phyloP scores from a whole-genome alignment of 1,284 basidiomycete genomes.

The Agaricales sp. region DNA sequence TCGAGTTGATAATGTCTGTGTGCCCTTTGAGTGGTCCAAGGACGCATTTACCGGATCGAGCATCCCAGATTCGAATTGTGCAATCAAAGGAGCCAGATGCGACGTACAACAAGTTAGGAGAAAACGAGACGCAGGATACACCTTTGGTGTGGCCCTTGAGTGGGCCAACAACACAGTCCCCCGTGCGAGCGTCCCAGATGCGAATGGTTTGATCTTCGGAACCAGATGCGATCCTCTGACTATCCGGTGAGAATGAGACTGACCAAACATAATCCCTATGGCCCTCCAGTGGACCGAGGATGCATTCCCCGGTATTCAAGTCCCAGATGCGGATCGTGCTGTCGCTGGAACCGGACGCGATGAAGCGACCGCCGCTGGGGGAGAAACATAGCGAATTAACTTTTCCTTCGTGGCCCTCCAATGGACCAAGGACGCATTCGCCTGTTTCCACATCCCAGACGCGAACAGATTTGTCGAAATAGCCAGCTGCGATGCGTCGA shows the following conservation, averaged over 20 bases:
- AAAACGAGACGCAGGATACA: neutral
- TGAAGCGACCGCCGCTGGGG: neutral
- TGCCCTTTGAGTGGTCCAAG: neutral
- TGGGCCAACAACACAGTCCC: neutral
- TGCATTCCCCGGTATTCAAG: neutral
- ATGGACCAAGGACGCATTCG: neutral
- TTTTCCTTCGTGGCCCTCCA: neutral
- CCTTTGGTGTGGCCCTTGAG: neutral
- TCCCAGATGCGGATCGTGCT: neutral
- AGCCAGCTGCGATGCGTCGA: neutral
- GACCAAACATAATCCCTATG: neutral
- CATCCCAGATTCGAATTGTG: constrained; percentile 2
- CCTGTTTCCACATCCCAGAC: neutral
- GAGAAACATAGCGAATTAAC: neutral
- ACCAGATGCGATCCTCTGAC: neutral
- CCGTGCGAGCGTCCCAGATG: neutral
- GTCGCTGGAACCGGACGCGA: neutral
- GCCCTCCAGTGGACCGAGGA: neutral
- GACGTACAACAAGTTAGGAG: neutral
- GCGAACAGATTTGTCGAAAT: neutral
- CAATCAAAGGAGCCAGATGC: neutral
- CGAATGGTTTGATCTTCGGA: neutral
- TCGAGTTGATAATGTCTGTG: neutral
- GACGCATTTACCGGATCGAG: neutral
- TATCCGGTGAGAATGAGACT: neutral